Base-by-base conservation (phyloP, 2,329 filamentous ascomycete species). In the Trichoderma breve region DNA sequence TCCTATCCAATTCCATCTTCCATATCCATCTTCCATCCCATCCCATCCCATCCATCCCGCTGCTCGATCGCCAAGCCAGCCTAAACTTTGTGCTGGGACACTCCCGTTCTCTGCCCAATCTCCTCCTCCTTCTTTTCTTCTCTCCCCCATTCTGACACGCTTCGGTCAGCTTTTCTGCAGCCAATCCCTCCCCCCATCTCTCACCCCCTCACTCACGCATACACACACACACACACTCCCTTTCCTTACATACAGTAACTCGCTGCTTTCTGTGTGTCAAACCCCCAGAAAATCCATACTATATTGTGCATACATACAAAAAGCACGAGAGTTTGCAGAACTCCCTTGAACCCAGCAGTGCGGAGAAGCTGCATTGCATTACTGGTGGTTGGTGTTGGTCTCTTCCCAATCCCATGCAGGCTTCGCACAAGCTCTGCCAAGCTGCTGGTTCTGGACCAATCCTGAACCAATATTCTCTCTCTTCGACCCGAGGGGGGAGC, bases 61-160 rank as follows among this genome's bases (percentile, higher is more conserved):
- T 68, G 43, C 62, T 68, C 65, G 53, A 68, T 68, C 65, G 65
- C 53, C 65, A 68, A 68, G 53, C 65, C 53, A 60, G 34, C 55
- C 55, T 60, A 60, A 60, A 60, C 55, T 21, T 60, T 60, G 55
- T 32, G 55, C 28, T 60, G 55, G 55, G 55, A 60, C 55, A 30
- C 32, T 39, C 36, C 36, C 24, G 15, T 32, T 21, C 28, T 61
- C 26, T 14, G 43, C 26, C 62, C 34, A 39, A 62, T 39, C 58
- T 60, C 57, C 62, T 15, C 32, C 14, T 66, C 36, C 26, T 32
- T 21, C 36, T 39, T 39, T 39, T 47, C n/a, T n/a, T 58, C 34
- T 57, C 6, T 71, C 36, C 26, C 26, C 28, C 26, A 8, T 53
- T 34, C 57, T 60, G 47, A 53, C 62, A 53, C 43, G n/a, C 60